Evolutionary conservation across 176 grass and related monocot species (phyloP).

Genomic region (Carex myosuroides): DNA sequence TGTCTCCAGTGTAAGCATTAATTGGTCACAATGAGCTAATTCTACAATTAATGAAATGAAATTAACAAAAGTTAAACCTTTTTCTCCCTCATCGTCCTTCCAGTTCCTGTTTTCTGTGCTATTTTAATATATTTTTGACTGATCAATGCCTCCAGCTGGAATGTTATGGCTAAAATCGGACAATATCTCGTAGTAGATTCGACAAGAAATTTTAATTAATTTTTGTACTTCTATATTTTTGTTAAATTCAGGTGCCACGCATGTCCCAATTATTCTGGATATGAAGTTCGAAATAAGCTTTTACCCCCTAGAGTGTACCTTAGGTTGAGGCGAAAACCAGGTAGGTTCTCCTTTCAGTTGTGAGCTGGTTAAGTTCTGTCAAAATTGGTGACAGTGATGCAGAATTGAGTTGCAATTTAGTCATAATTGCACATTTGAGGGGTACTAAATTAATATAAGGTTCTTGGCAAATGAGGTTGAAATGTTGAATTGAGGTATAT

Average conservation of each 20-base stretch:
- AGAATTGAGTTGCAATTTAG: background rate
- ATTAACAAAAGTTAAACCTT: too few species aligned
- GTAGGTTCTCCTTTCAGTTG: conserved; percentile 9
- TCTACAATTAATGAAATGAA: background rate
- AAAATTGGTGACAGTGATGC: background rate
- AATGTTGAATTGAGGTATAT: conserved; percentile 1
- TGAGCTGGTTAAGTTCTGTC: background rate
- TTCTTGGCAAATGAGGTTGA: background rate
- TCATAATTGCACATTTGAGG: background rate
- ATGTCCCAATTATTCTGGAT: conserved; percentile 1
- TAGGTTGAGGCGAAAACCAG: conserved; percentile 14
- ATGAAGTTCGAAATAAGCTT: background rate
- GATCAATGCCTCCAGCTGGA: too few species aligned
- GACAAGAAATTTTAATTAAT: background rate
- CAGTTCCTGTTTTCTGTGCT: too few species aligned
- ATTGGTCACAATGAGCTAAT: background rate
- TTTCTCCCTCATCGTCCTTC: too few species aligned
- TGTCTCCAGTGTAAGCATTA: background rate
- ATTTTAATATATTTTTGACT: too few species aligned
- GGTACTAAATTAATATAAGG: background rate
- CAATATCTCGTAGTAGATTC: too few species aligned
- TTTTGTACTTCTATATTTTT: background rate
- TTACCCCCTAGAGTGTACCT: conserved; percentile 15
- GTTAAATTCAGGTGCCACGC: conserved; percentile 4
- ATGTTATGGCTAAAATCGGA: too few species aligned